Conservation (phyloP, 495 filamentous ascomycete species). For the Elaphomyces granulatus region DNA sequence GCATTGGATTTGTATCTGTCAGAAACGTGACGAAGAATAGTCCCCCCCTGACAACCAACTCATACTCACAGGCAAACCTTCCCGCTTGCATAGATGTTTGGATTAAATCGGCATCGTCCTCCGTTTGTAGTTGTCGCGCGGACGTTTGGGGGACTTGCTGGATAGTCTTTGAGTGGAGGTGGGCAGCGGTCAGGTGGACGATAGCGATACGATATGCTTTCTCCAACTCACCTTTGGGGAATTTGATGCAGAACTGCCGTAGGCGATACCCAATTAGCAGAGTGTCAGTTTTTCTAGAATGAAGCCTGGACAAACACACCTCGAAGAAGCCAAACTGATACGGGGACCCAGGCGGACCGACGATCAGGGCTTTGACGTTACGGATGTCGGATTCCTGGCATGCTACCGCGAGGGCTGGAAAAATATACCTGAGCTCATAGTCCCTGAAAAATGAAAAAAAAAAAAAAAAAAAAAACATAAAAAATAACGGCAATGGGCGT, state of each 20-base stretch:
- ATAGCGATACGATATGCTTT: no score
- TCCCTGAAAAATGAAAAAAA: background rate
- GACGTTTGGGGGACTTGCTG: slow-evolving; percentile 64
- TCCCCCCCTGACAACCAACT: background rate
- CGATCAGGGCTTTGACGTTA: slow-evolving; percentile 73
- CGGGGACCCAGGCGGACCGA: slow-evolving; percentile 87
- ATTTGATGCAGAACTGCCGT: slow-evolving; percentile 22
- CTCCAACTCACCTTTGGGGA: slow-evolving; percentile 18
- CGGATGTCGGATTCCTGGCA: slow-evolving; percentile 79
- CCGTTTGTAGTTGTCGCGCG: slow-evolving; percentile 70
- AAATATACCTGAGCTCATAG: slow-evolving; percentile 3
- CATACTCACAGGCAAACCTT: slow-evolving; percentile 73
- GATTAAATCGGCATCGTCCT: slow-evolving; percentile 81
- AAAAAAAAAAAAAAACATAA: no score
- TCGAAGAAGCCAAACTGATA: slow-evolving; percentile 98
- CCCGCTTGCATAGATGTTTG: slow-evolving; percentile 85
- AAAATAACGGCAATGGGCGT: background rate
- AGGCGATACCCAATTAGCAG: background rate
- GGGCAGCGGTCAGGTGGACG: background rate
- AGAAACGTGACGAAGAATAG: slow-evolving; percentile 1
- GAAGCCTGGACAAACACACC: slow-evolving; percentile 30
- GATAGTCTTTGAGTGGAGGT: slow-evolving; percentile 52
- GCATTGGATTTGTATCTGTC: slow-evolving; percentile 5
- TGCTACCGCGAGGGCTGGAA: slow-evolving; percentile 67
- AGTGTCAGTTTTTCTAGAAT: background rate